Percentiles rank a stretch among this genome's conserved stretches.
phyloP scores from a whole-genome alignment of 768 basidiomycete species.

The Lentinula lateritia region DNA sequence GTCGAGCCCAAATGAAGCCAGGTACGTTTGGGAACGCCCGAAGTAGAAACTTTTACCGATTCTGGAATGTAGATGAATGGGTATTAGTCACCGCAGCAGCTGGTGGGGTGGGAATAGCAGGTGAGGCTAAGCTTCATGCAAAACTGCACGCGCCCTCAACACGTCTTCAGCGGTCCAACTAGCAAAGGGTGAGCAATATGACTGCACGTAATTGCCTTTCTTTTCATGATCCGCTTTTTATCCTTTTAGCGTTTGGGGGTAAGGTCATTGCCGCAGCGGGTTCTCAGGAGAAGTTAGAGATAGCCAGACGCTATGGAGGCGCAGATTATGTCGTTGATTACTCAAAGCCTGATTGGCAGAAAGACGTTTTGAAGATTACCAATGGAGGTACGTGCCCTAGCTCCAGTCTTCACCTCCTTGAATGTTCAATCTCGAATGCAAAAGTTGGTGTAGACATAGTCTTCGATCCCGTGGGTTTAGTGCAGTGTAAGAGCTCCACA shows the following conservation, averaged over 20 bases:
- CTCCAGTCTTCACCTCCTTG: background rate
- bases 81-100: slow-evolving; percentile 94
- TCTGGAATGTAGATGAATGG: slow-evolving; percentile 62
- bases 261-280: slow-evolving; percentile 94
- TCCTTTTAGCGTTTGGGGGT: slow-evolving; percentile 68
- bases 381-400: slow-evolving; percentile 50
- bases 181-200: slow-evolving; percentile 63
- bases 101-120: slow-evolving; percentile 85
- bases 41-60: background rate
- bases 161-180: slow-evolving; percentile 71
- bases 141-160: background rate
- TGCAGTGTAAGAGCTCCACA: slow-evolving; percentile 41
- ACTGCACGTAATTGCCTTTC: background rate
- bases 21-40: slow-evolving; percentile 36
- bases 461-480: slow-evolving; percentile 82
- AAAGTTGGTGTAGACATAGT: slow-evolving; percentile 36
- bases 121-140: background rate
- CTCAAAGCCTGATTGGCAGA: slow-evolving; percentile 75
- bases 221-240: background rate
- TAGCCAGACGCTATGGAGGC: slow-evolving; percentile 70
- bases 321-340: slow-evolving; percentile 87
- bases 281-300: slow-evolving; percentile 70
- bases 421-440: background rate
- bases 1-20: slow-evolving; percentile 71
- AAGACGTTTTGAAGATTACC: slow-evolving; percentile 81